phyloP scores from a whole-genome alignment of 495 filamentous ascomycete genomes.

The Penicillium atrosanguineum region DNA sequence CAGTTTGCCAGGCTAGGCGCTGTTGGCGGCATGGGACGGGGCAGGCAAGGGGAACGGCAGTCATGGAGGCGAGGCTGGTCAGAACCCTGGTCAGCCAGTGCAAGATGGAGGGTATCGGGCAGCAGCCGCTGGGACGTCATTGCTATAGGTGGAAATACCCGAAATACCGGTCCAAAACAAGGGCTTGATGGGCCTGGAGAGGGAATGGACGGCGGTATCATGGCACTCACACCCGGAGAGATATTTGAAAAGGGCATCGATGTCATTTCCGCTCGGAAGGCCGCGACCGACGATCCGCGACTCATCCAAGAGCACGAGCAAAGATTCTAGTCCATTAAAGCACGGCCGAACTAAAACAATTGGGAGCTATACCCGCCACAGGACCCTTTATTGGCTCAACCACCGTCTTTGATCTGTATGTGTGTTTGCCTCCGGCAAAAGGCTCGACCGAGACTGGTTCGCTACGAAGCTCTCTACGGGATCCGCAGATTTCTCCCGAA shows the following conservation, averaged over 20 bases:
- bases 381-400: background rate
- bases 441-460: background rate
- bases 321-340: background rate
- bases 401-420: background rate
- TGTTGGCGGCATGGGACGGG: constrained; percentile 6
- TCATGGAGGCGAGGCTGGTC: constrained; percentile 9
- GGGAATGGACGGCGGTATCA: background rate
- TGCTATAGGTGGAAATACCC: background rate
- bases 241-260: background rate
- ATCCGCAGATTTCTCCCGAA: background rate
- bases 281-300: background rate
- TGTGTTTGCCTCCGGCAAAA: background rate
- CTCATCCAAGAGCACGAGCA: background rate
- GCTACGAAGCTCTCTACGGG: background rate
- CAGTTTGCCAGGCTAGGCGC: constrained; percentile 4
- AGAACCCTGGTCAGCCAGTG: constrained; percentile 1
- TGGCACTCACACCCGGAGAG: background rate
- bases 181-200: background rate
- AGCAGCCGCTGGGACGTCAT: background rate
- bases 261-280: background rate
- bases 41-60: background rate
- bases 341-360: background rate
- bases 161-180: background rate
- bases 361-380: background rate
- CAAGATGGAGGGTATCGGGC: background rate